Conservation (phyloP, 1,284 basidiomycete genomes). For the Melampsora larici-populina region DNA sequence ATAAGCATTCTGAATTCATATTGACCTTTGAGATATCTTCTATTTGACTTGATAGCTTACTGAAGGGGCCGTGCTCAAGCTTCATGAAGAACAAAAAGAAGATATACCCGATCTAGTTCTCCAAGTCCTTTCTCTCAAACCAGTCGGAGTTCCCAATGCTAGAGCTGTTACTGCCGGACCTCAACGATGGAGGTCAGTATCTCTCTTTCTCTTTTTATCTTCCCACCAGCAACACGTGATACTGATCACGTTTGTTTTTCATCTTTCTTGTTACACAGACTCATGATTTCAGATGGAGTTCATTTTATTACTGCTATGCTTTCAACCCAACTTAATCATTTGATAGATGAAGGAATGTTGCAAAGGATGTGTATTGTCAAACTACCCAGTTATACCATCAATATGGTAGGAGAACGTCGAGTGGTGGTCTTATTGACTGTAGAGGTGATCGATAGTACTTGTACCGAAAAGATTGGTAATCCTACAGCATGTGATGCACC, state of each 20-base stretch:
- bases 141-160: slow-evolving; percentile 58
- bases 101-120: slow-evolving; percentile 60
- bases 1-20: not conserved
- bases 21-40: not conserved
- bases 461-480: slow-evolving; percentile 70
- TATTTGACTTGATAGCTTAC: slow-evolving; percentile 24
- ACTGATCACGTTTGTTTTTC: not conserved
- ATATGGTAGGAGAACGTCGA: slow-evolving; percentile 64
- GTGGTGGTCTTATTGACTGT: slow-evolving; percentile 80
- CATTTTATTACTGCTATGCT: slow-evolving; percentile 90
- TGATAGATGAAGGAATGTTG: slow-evolving; percentile 69
- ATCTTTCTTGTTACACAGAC: slow-evolving; percentile 48
- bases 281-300: slow-evolving; percentile 66
- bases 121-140: slow-evolving; percentile 78
- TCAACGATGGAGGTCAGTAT: slow-evolving; percentile 30
- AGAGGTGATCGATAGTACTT: slow-evolving; percentile 59
- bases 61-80: slow-evolving; percentile 14
- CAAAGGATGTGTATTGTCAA: slow-evolving; percentile 70
- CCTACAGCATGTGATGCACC: slow-evolving; percentile 59
- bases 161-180: slow-evolving; percentile 7
- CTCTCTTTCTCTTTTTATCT: not conserved
- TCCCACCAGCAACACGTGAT: not conserved
- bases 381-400: slow-evolving; percentile 75
- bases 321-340: slow-evolving; percentile 79
- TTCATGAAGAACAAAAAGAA: slow-evolving; percentile 24